These are phyloP conservation scores for Cryptosporidium bovis DNA, from an alignment of 169 alveolate species.

Conservation along the genomic window DNA sequence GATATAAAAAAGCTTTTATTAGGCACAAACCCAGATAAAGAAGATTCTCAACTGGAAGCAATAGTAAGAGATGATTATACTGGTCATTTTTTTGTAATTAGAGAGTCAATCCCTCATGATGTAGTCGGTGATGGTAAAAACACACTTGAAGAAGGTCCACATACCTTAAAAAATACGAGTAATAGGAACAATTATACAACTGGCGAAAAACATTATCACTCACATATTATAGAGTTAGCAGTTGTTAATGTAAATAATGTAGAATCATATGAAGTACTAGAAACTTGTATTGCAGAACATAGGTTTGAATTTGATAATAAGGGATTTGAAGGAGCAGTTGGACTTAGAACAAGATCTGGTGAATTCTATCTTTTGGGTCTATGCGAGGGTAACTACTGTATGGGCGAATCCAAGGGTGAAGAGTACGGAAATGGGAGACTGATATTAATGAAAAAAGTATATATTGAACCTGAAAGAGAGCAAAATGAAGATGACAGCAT, in stretches of 20 bases:
- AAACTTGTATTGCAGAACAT: slow-evolving; percentile 57
- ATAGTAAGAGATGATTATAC: slow-evolving; percentile 48
- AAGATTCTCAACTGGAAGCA: slow-evolving; percentile 70
- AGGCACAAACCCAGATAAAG: slow-evolving; percentile 58
- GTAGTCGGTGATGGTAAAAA: background rate
- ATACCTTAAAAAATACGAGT: background rate
- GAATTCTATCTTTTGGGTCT: slow-evolving; percentile 58
- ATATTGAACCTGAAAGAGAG: background rate
- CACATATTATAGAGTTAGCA: slow-evolving; percentile 64
- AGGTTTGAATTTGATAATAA: slow-evolving; percentile 53
- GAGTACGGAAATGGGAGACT: slow-evolving; percentile 70
- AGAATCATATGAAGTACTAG: slow-evolving; percentile 63
- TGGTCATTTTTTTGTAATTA: slow-evolving; percentile 43
- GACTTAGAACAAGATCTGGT: slow-evolving; percentile 65
- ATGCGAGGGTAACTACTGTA: slow-evolving; percentile 64
- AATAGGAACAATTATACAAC: background rate
- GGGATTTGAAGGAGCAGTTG: slow-evolving; percentile 73
- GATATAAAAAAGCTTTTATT: slow-evolving; percentile 15
- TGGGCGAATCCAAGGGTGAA: slow-evolving; percentile 64
- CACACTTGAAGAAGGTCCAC: background rate
- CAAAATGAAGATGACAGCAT: background rate
- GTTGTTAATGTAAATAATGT: slow-evolving; percentile 49
- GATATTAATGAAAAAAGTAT: slow-evolving; percentile 69
- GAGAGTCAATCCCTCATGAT: slow-evolving; percentile 68
- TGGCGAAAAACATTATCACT: slow-evolving; percentile 40